These are phyloP conservation scores for Fraxinus quadrangulata DNA, from an alignment of 257 asterid species.

Conservation along the genomic window DNA sequence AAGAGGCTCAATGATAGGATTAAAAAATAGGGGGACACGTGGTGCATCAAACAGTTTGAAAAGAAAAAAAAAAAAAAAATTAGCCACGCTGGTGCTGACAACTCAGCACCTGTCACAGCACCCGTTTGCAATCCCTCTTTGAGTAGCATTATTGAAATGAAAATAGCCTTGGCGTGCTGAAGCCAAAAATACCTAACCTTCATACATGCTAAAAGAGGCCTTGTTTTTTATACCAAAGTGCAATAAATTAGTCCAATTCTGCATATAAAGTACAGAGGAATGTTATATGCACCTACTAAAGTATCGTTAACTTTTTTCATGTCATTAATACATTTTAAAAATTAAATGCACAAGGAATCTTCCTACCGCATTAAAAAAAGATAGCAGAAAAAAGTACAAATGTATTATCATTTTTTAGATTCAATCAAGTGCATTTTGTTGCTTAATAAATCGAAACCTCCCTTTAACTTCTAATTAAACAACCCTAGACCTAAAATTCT, in stretches of 20 bases:
- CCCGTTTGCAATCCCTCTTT: no score
- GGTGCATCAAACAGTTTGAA: no score
- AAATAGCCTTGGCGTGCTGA: background rate
- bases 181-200: background rate
- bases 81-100: no score
- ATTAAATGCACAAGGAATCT: background rate
- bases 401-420: background rate
- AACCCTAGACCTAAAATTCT: background rate
- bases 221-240: background rate
- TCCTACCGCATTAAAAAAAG: background rate
- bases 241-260: background rate
- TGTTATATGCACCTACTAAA: background rate
- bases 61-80: no score
- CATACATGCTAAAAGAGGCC: conserved; percentile 14
- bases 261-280: background rate
- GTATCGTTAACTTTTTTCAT: background rate
- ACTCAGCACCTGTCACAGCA: no score
- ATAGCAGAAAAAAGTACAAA: background rate
- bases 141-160: background rate
- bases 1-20: no score
- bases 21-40: no score
- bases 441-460: background rate
- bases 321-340: background rate
- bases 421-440: background rate
- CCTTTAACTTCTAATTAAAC: background rate